Base-by-base conservation (phyloP, 1,284 basidiomycete species). In the Ustilago cynodontis region DNA sequence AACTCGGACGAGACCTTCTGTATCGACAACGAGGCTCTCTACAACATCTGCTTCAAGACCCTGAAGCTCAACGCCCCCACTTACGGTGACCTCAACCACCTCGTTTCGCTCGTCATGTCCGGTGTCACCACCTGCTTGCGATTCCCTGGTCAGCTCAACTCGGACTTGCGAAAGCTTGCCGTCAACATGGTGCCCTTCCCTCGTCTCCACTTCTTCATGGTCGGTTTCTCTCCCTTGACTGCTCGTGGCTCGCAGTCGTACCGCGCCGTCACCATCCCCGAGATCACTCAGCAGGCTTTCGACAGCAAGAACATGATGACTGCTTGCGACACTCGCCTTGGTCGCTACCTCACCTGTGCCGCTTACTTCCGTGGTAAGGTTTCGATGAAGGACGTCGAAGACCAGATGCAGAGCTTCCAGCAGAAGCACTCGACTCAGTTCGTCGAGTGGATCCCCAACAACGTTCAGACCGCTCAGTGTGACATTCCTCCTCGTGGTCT, bases 61-160 rank as follows among this genome's bases (percentile, higher is more conserved):
- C 88, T 95, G 71, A 93, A 94, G 86, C 89, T 91, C 61, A 89
- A 91, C 75, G 88, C 80, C 7, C 83, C 84, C 65, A 79, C 76
- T 52, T 84, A 85, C 77, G 80, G 75, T 20, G 69, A 71, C 65
- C 71, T 79, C 64, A 83, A 82, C 73, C 37, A 93, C 91, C 87
- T 94, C 39, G 90, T 94, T 52, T 89, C 93, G 9, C 91, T 91
- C 86, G 93, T 94, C 50, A 94, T 96, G 93, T 93, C 92, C 71
- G 94, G 94, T 72, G 90, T 94, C 43, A 94, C 92, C 83, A 95
- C 94, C 1, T 93, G 92, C 84, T 88, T 96, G 71, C 93, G 94
- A 50, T 95, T 97, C 90, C 94, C 95, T 35, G 95, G 95, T 60
- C 93, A 95, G 86, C 89, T 96, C 69, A 97, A 97, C 86, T 94